Evolutionary conservation across 495 filamentous ascomycete genomes (phyloP).

Genomic region (Podospora conica): DNA sequence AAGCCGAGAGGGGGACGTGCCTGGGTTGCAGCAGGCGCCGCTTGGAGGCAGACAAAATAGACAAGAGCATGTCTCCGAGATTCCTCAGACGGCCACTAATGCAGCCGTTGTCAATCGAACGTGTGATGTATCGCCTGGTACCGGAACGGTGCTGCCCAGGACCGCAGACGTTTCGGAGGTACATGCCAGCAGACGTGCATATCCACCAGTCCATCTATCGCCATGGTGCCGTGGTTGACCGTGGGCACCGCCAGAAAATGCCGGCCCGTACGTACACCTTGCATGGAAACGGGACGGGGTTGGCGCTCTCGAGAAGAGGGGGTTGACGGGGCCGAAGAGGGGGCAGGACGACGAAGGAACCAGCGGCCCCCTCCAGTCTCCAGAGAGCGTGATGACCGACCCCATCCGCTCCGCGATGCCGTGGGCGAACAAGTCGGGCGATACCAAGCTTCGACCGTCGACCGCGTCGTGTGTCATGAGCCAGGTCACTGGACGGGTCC

Average conservation of each 20-base stretch:
- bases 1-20: slow-evolving; percentile 30
- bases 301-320: slow-evolving; percentile 1
- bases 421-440: slow-evolving; percentile 8
- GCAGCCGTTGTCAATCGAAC: slow-evolving; percentile 34
- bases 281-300: slow-evolving; percentile 25
- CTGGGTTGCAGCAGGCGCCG: slow-evolving; percentile 27
- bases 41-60: slow-evolving; percentile 6
- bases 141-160: slow-evolving; percentile 17
- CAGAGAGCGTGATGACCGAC: not conserved
- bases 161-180: slow-evolving; percentile 20
- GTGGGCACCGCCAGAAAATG: slow-evolving; percentile 22
- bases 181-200: slow-evolving; percentile 36
- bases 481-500: slow-evolving; percentile 11
- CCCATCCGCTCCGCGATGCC: slow-evolving; percentile 9
- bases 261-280: slow-evolving; percentile 33
- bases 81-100: slow-evolving; percentile 50
- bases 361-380: not conserved
- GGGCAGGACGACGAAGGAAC: not conserved
- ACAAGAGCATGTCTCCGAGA: slow-evolving; percentile 29
- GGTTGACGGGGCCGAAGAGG: not conserved
- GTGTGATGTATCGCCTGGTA: slow-evolving; percentile 25
- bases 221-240: slow-evolving; percentile 17
- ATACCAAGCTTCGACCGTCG: not conserved
- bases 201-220: slow-evolving; percentile 30
- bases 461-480: slow-evolving; percentile 10